Conservation (phyloP, 75 land plant genomes). For the Ceratopteris richardii region DNA sequence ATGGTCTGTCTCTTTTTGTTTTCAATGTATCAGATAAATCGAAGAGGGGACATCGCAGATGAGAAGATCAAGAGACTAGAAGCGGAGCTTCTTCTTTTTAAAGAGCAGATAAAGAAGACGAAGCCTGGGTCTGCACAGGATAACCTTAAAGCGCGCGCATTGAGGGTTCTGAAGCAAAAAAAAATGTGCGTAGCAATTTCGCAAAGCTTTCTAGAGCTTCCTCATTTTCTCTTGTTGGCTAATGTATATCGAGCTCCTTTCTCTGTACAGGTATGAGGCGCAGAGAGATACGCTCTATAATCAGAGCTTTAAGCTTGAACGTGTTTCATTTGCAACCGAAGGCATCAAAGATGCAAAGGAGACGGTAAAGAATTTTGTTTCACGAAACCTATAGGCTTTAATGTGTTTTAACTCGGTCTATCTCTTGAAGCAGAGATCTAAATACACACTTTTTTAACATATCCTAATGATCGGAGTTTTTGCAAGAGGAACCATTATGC, state of each 20-base stretch:
- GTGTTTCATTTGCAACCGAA: constrained; percentile 12
- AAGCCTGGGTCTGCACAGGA: constrained; percentile 22
- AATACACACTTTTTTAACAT: too few species aligned
- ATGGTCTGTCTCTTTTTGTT: too few species aligned
- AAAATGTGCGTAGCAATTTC: constrained; percentile 27
- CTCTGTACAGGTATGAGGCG: constrained; percentile 12
- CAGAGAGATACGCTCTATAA: constrained; percentile 9
- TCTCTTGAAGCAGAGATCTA: too few species aligned
- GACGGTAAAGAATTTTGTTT: constrained; percentile 6
- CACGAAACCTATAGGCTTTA: background rate
- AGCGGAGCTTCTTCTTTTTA: constrained; percentile 10
- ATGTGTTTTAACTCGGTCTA: background rate
- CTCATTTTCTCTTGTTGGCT: too few species aligned
- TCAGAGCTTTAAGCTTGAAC: constrained; percentile 12
- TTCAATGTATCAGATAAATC: constrained; percentile 16
- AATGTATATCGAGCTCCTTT: too few species aligned
- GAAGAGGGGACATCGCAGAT: constrained; percentile 15
- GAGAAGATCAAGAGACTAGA: constrained; percentile 23
- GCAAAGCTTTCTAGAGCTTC: too few species aligned
- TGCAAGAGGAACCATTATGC: too few species aligned
- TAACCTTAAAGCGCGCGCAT: constrained; percentile 18
- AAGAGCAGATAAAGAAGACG: constrained; percentile 17
- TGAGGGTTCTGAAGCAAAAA: constrained; percentile 20
- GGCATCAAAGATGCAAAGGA: constrained; percentile 9
- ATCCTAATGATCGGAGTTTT: too few species aligned